Conservation (phyloP, 208 protist species). For the Trichomonas vaginalis region DNA sequence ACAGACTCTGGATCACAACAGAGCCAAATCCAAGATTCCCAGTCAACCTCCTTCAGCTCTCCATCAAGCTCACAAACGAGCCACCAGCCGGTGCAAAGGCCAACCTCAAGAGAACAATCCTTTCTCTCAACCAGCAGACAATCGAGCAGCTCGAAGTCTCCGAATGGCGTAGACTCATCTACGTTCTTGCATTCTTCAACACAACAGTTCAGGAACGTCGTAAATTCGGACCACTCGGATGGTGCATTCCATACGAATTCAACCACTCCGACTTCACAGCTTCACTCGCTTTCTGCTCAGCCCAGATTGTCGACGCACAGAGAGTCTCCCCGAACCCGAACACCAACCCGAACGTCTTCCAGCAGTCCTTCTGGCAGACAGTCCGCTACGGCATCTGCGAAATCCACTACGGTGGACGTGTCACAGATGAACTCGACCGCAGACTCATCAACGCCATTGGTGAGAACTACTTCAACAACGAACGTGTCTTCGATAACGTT, state of each 20-base stretch:
- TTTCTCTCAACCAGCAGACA: background rate
- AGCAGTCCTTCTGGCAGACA: slow-evolving; percentile 45
- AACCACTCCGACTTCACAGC: slow-evolving; percentile 76
- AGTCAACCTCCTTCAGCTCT: slow-evolving; percentile 55
- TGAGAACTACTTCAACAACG: slow-evolving; percentile 53
- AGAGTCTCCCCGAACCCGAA: slow-evolving; percentile 46
- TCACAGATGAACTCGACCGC: slow-evolving; percentile 92
- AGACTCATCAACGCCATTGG: slow-evolving; percentile 82
- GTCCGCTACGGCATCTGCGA: slow-evolving; percentile 86
- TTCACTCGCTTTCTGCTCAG: slow-evolving; percentile 78
- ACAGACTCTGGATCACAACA: slow-evolving; percentile 58
- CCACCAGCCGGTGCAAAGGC: slow-evolving; percentile 82
- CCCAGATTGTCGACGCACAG: slow-evolving; percentile 75
- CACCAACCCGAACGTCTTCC: slow-evolving; percentile 23
- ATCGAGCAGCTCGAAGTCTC: slow-evolving; percentile 38
- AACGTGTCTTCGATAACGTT: background rate
- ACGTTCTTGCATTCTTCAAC: slow-evolving; percentile 82
- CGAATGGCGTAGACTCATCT: slow-evolving; percentile 85
- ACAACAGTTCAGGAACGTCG: slow-evolving; percentile 80
- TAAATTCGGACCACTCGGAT: slow-evolving; percentile 93
- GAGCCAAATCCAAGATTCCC: slow-evolving; percentile 54
- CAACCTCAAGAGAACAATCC: slow-evolving; percentile 57
- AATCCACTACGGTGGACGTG: slow-evolving; percentile 92
- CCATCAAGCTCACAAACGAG: slow-evolving; percentile 93
- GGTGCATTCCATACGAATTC: slow-evolving; percentile 93